Evolutionary conservation across 768 basidiomycete genomes (phyloP), one percentile per base, ranked within the genome.

Genomic region (Rhizopogon vesiculosus): DNA sequence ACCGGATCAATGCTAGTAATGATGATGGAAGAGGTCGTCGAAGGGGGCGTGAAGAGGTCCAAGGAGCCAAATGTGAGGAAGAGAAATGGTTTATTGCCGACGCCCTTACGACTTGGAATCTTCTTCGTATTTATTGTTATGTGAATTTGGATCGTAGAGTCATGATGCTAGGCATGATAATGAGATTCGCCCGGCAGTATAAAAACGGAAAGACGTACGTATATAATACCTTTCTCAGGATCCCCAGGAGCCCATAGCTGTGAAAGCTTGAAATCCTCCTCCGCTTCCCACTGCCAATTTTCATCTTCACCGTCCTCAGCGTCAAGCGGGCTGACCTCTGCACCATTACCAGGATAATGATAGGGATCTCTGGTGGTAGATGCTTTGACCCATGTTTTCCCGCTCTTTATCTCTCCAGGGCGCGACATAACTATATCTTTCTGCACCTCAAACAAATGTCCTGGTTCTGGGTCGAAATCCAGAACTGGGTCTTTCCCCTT

Each of bases 201-300:
- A 38, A 22, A 16, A 28, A 12, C 22, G 25, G 10, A 19, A 45
- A 28, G 50, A 75, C 85, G 56, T 62, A 89, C 87, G 63, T 88
- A 89, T 53, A 85, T 68, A 38, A 89, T 79, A 1, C 76, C 87
- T 10, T 79, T 56, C 38, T 66, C 55, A 7, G 71, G 75, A 45
- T 75, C 75, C 2, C 69, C 70, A 0, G 72, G 68, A 0, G 77
- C 75, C 85, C 86, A 90, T 4, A 80, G 80, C 61, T 83, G 79
- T 7, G 65, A 75, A 13, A 89, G 65, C 0, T 79, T 79, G 46
- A 80, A 77, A 58, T 87, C 87, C 62, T 87, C 84, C 63, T 89
- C 88, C 2, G 82, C 79, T 50, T 83, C 79, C 87, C 87, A 89
- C 42, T 73, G 76, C 81, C 86, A 87, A 8, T 73, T 76, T 5